phyloP scores from a whole-genome alignment of 2,329 filamentous ascomycete species.

The Corinectria fuckeliana region DNA sequence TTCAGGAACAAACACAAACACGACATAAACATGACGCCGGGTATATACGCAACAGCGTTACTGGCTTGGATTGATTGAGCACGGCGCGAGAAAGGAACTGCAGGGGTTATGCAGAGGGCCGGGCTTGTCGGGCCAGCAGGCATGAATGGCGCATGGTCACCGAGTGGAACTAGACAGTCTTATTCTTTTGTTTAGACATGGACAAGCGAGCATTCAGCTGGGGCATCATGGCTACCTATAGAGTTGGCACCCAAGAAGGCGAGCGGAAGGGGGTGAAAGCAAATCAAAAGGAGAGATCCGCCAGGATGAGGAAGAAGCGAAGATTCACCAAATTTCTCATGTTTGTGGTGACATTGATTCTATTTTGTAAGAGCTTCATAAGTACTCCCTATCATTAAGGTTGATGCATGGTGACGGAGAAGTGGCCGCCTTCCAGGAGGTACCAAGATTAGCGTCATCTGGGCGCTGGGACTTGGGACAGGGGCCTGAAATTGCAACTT shows the following conservation, averaged over 20 bases:
- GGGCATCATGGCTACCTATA: constrained; percentile 36
- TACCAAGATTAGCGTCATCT: constrained; percentile 14
- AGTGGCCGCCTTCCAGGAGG: not conserved
- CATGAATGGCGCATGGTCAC: not conserved
- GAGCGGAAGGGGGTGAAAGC: not conserved
- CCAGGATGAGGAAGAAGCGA: not conserved
- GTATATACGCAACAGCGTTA: not conserved
- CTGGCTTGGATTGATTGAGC: constrained; percentile 10
- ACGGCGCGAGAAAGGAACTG: not conserved
- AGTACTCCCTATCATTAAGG: not conserved
- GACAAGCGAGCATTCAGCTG: constrained; percentile 23
- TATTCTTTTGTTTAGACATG: constrained; percentile 31
- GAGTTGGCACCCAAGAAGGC: constrained; percentile 25
- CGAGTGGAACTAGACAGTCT: constrained; percentile 22
- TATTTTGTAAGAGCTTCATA: not conserved
- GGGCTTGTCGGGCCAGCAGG: not conserved
- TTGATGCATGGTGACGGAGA: not conserved
- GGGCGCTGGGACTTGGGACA: constrained; percentile 4
- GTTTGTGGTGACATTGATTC: not conserved
- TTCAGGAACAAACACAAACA: not conserved
- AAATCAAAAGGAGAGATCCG: not conserved
- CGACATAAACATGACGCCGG: not conserved
- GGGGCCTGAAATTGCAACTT: not conserved
- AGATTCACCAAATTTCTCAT: too few species aligned
- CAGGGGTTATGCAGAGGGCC: not conserved